Evolutionary conservation across 2,329 filamentous ascomycete genomes (phyloP).

Genomic region (Aspergillus sp.): DNA sequence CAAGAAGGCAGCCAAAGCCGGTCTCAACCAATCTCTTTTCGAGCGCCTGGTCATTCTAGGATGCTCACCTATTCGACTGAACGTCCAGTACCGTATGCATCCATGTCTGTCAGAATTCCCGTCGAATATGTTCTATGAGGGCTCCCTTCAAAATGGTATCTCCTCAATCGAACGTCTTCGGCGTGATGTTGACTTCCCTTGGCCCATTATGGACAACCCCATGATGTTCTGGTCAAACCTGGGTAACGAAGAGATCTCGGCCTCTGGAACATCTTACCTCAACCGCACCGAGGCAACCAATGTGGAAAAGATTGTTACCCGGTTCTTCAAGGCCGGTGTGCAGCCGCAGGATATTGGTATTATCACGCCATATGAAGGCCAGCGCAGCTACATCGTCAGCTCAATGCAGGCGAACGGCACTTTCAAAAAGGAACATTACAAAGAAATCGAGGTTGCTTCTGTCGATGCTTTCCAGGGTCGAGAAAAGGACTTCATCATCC

Average conservation of each 20-base stretch:
- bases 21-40: conserved; percentile 96
- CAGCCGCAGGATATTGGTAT: conserved; percentile 91
- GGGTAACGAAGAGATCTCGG: conserved; percentile 96
- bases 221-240: conserved; percentile 99
- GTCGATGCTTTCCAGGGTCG: conserved; percentile 98
- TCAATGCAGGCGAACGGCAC: conserved; percentile 99
- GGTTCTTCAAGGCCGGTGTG: conserved; percentile 99
- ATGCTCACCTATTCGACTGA: conserved; percentile 85
- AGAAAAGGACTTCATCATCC: conserved; percentile 98
- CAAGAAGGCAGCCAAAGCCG: conserved; percentile 98
- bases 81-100: conserved; percentile 99
- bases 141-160: conserved; percentile 93
- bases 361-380: conserved; percentile 97
- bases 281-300: conserved; percentile 97
- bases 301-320: conserved; percentile 96
- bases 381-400: conserved; percentile 96
- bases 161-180: conserved; percentile 84
- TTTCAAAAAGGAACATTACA: conserved; percentile 98
- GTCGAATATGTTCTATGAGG: conserved; percentile 99
- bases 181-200: conserved; percentile 94
- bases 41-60: conserved; percentile 93
- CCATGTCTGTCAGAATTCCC: conserved; percentile 95
- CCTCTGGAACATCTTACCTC: conserved; percentile 94
- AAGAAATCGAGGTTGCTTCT: conserved; percentile 96
- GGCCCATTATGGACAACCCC: conserved; percentile 88